phyloP scores from a whole-genome alignment of 2,329 filamentous ascomycete species.

The Metarhizium anisopliae region DNA sequence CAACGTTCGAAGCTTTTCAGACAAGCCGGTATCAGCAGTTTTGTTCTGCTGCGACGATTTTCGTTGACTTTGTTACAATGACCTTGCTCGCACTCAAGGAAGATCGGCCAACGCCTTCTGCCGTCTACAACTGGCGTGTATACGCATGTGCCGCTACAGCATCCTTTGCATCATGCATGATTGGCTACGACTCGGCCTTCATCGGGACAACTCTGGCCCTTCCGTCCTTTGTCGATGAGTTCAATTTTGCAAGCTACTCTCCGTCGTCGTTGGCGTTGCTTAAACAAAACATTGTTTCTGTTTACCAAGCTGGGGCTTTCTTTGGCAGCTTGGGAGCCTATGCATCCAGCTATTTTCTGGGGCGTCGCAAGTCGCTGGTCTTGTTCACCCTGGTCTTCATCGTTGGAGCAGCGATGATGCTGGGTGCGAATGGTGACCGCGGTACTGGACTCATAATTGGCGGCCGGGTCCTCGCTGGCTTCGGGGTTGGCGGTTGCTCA shows the following conservation, averaged over 20 bases:
- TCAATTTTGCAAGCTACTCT: conserved; percentile 47
- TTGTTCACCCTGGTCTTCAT: conserved; percentile 12
- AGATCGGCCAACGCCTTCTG: conserved; percentile 46
- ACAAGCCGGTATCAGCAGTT: background rate
- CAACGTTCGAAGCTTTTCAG: too few species aligned
- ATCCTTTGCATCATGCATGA: conserved; percentile 48
- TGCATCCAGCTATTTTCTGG: conserved; percentile 11
- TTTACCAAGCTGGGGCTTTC: conserved; percentile 49
- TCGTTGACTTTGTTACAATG: conserved; percentile 20
- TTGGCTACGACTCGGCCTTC: conserved; percentile 63
- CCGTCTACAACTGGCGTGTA: conserved; percentile 53
- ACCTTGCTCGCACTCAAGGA: conserved; percentile 42
- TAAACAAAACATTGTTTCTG: conserved; percentile 68
- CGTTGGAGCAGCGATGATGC: conserved; percentile 11
- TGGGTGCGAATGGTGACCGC: conserved; percentile 39
- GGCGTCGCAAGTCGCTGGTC: conserved; percentile 12
- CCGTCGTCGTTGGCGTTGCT: conserved; percentile 44
- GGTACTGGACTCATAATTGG: conserved; percentile 13
- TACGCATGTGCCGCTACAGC: conserved; percentile 45
- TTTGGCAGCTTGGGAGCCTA: conserved; percentile 14
- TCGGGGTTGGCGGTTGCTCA: conserved; percentile 16
- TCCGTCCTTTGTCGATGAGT: conserved; percentile 60
- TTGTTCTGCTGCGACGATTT: background rate
- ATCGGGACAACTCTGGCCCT: conserved; percentile 70
- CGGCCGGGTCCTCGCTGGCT: conserved; percentile 14